Conservation (phyloP, 345 rosid species). For the Murraya paniculata region DNA sequence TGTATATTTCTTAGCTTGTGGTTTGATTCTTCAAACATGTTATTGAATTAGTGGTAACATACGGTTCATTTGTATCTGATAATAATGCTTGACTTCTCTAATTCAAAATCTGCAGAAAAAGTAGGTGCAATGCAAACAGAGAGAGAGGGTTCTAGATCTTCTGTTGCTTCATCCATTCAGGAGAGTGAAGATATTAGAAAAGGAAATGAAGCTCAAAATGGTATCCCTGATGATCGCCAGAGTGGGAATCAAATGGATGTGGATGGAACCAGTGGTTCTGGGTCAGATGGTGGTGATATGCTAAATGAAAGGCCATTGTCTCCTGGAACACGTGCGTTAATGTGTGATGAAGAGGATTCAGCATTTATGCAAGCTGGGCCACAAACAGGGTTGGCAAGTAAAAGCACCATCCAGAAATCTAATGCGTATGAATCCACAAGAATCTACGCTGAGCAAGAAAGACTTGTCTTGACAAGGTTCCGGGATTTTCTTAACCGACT, state of each 20-base stretch:
- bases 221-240: conserved; percentile 15
- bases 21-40: background rate
- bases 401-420: conserved; percentile 18
- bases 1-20: background rate
- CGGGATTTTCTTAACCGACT: conserved; percentile 53
- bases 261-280: conserved; percentile 25
- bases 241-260: conserved; percentile 23
- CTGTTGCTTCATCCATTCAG: conserved; percentile 24
- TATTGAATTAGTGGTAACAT: background rate
- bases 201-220: conserved; percentile 24
- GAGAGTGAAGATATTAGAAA: conserved; percentile 24
- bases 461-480: conserved; percentile 43
- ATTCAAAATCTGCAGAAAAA: conserved; percentile 24
- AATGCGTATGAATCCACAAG: conserved; percentile 27
- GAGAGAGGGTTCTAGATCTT: conserved; percentile 10
- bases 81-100: background rate
- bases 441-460: conserved; percentile 54
- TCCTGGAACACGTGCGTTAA: conserved; percentile 56
- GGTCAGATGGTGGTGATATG: conserved; percentile 18
- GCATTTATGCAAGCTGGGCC: conserved; percentile 20
- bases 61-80: background rate
- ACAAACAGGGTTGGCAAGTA: conserved; percentile 10
- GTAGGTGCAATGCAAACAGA: conserved; percentile 15
- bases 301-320: conserved; percentile 37
- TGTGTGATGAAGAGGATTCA: conserved; percentile 62